Evolutionary conservation across 306 rosid genomes (phyloP), one percentile per base, ranked within the genome.

Genomic region (Pterocarpus macrocarpus): DNA sequence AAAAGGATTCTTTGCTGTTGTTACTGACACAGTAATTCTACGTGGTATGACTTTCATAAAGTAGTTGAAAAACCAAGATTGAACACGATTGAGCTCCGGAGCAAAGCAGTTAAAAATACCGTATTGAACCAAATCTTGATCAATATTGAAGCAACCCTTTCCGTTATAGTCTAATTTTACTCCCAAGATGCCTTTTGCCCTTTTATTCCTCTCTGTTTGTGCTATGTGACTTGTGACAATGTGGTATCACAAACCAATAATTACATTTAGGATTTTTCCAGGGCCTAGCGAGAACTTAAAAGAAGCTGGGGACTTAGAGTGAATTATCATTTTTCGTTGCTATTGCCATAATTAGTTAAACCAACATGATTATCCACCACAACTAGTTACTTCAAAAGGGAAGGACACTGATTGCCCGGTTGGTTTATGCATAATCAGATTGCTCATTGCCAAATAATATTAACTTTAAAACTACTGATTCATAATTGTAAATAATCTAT

Each of bases 11-110:
- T 33, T 66, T 73, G 50, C 12, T 66, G 56, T n/a, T 22, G 56
- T 80, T 71, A 69, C 81, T 58, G 64, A 39, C 41, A 62, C 67
- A 79, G 64, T 75, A 74, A 76, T 41, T 83, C 62, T 16, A 38
- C 44, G 28, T 50, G 41, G 52, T 64, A 34, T 72, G 64, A 36
- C 43, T 34, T 47, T 16, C 1, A 57, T 45, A 6, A 22, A 68
- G 44, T 74, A 45, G 64, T 81, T 73, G 78, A 22, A 64, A 55
- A 73, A 43, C 55, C 41, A 56, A 65, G 75, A 16, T 69, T 36
- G 11, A 10, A 35, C 17, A 47, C 34, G 39, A 13, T 64, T 85
- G 63, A 38, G 22, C 39, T 7, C 69, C 11, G 7, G 58, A 68
- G 67, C 50, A n/a, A 67, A 59, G 79, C 53, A 50, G 39, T 3